Percentiles rank a stretch among this genome's conserved stretches.
phyloP scores from a whole-genome alignment of 2,329 filamentous ascomycete species.

The Sclerotinia sclerotiorum region DNA sequence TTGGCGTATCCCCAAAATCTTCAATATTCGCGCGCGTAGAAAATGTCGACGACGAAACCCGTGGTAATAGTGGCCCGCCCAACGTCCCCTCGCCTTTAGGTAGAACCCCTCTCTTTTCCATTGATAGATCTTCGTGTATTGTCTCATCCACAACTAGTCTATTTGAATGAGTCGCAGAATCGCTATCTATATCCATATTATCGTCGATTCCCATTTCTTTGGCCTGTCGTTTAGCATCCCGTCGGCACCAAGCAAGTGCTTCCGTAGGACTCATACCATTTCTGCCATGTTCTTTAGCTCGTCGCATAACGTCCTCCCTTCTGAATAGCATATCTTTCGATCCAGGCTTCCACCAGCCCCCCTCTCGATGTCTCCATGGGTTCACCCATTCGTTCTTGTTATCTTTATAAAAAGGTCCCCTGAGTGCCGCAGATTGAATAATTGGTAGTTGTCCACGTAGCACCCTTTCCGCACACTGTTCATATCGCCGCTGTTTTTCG shows the following conservation, averaged over 20 bases:
- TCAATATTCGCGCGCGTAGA: not conserved
- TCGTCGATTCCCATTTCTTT: slow-evolving; percentile 13
- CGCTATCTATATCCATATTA: not conserved
- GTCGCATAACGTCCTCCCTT: slow-evolving; percentile 31
- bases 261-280: slow-evolving; percentile 30
- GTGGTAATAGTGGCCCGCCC: not conserved
- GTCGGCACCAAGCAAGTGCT: slow-evolving; percentile 32
- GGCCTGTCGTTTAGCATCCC: slow-evolving; percentile 28
- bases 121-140: not conserved
- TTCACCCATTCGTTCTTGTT: slow-evolving; percentile 51
- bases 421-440: slow-evolving; percentile 60
- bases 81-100: not conserved
- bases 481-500: slow-evolving; percentile 56
- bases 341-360: slow-evolving; percentile 31
- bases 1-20: slow-evolving; percentile 12
- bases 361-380: slow-evolving; percentile 47
- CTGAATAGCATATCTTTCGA: slow-evolving; percentile 34
- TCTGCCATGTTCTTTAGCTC: slow-evolving; percentile 30
- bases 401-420: slow-evolving; percentile 57
- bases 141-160: slow-evolving; percentile 8
- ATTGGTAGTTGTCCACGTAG: slow-evolving; percentile 55
- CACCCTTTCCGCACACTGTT: slow-evolving; percentile 58
- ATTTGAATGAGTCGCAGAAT: not conserved
- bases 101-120: not conserved
- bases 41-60: not conserved